Evolutionary conservation across 2,329 filamentous ascomycete genomes (phyloP).

Genomic region (Xylaria multiplex): DNA sequence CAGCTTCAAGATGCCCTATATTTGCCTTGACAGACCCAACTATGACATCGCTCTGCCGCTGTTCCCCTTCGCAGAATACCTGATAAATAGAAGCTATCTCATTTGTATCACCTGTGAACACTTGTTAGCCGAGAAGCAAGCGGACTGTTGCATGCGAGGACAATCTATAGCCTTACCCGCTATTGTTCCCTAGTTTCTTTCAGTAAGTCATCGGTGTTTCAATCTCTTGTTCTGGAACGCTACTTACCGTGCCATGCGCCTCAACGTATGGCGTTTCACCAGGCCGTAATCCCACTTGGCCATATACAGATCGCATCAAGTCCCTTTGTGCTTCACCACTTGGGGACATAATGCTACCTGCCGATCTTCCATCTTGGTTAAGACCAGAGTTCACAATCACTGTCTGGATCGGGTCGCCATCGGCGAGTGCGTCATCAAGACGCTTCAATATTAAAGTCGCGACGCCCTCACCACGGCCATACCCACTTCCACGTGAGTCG

Average conservation of each 20-base stretch:
- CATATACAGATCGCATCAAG: conserved; percentile 22
- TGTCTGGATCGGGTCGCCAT: conserved; percentile 55
- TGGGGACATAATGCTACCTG: conserved; percentile 55
- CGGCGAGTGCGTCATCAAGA: conserved; percentile 56
- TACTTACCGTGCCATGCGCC: conserved; percentile 25
- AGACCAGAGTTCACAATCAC: conserved; percentile 27
- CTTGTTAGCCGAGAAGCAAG: background rate
- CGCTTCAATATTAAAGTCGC: conserved; percentile 59
- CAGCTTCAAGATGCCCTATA: conserved; percentile 27
- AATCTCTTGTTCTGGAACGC: background rate
- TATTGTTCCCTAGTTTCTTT: conserved; percentile 14
- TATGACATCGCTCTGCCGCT: conserved; percentile 2
- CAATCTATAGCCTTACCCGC: conserved; percentile 3
- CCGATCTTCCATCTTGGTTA: conserved; percentile 42
- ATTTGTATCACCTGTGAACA: conserved; percentile 13
- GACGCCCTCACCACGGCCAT: conserved; percentile 62
- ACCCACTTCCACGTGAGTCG: conserved; percentile 59
- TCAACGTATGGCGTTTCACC: conserved; percentile 21
- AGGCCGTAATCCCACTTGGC: conserved; percentile 8
- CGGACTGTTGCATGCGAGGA: no score
- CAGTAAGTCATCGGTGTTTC: background rate
- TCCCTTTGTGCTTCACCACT: conserved; percentile 38
- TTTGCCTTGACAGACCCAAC: conserved; percentile 29
- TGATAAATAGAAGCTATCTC: conserved; percentile 22
- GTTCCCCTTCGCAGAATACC: conserved; percentile 16